Evolutionary conservation across 1,139 yeast genomes (phyloP).

Genomic region (Candida dubliniensis): DNA sequence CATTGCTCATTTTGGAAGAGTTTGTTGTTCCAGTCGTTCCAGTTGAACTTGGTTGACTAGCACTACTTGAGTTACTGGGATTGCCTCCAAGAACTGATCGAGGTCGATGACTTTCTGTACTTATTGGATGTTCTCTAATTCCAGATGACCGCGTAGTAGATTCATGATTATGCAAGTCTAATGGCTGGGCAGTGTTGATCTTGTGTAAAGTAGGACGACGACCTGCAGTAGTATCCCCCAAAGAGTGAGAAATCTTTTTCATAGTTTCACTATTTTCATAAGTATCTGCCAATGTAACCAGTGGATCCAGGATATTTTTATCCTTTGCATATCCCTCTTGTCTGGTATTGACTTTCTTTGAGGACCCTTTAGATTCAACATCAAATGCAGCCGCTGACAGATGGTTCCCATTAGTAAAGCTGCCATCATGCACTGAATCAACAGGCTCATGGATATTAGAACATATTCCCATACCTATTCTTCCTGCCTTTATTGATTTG

Average conservation of each 20-base stretch:
- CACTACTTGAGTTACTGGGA: slow-evolving; percentile 8
- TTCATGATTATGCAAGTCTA: slow-evolving; percentile 9
- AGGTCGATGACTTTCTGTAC: neutral
- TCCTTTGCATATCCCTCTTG: no score
- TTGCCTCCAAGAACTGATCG: neutral
- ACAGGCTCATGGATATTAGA: slow-evolving; percentile 13
- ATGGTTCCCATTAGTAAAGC: neutral
- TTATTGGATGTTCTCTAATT: neutral
- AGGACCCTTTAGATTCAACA: neutral
- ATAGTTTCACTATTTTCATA: no score
- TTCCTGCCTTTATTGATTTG: slow-evolving; percentile 18
- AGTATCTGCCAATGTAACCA: neutral
- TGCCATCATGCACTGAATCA: neutral
- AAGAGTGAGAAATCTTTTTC: no score
- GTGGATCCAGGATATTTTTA: neutral
- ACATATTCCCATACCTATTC: slow-evolving; percentile 25
- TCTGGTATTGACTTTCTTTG: no score
- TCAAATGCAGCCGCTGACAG: neutral
- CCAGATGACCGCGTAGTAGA: no score
- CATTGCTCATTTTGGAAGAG: slow-evolving; percentile 25
- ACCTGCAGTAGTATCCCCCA: neutral
- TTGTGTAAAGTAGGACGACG: slow-evolving; percentile 11
- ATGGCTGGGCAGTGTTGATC: slow-evolving; percentile 10
- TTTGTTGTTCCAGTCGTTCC: slow-evolving; percentile 13
- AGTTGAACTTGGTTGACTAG: slow-evolving; percentile 1